phyloP scores from a whole-genome alignment of 805 yeast genomes.

The Starmerella ratchasimensis region DNA sequence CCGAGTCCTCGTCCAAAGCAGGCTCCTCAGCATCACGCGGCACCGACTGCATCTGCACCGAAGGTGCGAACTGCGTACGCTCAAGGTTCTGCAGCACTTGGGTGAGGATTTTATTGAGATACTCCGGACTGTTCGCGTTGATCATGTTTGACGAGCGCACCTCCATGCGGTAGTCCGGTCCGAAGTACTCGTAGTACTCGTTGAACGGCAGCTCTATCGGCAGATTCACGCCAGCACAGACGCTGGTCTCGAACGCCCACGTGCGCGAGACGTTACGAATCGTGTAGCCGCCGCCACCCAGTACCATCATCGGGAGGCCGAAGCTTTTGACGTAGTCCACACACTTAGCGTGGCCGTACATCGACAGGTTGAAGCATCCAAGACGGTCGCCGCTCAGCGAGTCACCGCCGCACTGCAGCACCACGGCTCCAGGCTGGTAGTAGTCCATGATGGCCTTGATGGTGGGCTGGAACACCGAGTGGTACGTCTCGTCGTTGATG shows the following conservation, averaged over 20 bases:
- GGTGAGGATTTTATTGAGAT: conserved; percentile 67
- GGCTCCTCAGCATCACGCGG: conserved; percentile 80
- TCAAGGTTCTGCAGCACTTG: conserved; percentile 68
- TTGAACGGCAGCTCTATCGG: conserved; percentile 67
- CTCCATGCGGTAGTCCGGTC: conserved; percentile 90
- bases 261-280: conserved; percentile 87
- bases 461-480: conserved; percentile 46
- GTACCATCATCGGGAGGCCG: conserved; percentile 76
- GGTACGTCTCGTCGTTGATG: conserved; percentile 84
- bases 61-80: conserved; percentile 91
- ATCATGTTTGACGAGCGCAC: conserved; percentile 94
- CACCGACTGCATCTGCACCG: conserved; percentile 81
- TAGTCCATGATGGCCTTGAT: conserved; percentile 82
- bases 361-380: conserved; percentile 86
- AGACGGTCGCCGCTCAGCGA: conserved; percentile 84
- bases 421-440: conserved; percentile 87
- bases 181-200: conserved; percentile 93
- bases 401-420: conserved; percentile 96
- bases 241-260: conserved; percentile 90
- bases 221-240: conserved; percentile 46
- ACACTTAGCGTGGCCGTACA: conserved; percentile 91
- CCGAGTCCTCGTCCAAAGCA: conserved; percentile 69
- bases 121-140: conserved; percentile 89
- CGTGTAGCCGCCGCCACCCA: conserved; percentile 98
- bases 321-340: conserved; percentile 79